Percentiles rank a stretch among this genome's conserved stretches.
phyloP scores from a whole-genome alignment of 257 asterid species.

The Nicotiana otophora region DNA sequence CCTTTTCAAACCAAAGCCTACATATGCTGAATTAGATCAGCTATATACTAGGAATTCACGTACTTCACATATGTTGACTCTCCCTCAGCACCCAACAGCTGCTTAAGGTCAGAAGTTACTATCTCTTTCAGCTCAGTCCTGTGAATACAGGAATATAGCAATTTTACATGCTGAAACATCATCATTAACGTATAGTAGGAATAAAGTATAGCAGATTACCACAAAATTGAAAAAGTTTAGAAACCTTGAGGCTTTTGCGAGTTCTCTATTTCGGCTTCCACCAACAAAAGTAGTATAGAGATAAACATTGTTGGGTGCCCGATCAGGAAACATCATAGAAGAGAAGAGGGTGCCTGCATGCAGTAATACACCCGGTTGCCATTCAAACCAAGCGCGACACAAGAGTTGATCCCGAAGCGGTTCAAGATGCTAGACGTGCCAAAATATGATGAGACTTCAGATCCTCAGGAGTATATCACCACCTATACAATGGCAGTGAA shows the following conservation, averaged over 20 bases:
- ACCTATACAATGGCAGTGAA: no score
- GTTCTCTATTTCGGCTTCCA: conserved; percentile 81
- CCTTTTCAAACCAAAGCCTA: background rate
- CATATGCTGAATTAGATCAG: background rate
- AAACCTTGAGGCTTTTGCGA: conserved; percentile 78
- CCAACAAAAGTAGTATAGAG: conserved; percentile 92
- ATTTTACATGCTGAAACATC: background rate
- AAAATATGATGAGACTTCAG: no score
- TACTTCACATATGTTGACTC: conserved; percentile 70
- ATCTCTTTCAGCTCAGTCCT: conserved; percentile 72
- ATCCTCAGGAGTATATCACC: no score
- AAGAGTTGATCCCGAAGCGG: no score
- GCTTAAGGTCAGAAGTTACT: conserved; percentile 73
- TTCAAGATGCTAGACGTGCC: no score
- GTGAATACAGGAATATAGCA: conserved; percentile 7
- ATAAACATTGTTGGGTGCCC: conserved; percentile 70
- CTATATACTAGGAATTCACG: conserved; percentile 4
- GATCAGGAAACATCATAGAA: conserved; percentile 95
- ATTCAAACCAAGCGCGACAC: no score
- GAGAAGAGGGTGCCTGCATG: conserved; percentile 83
- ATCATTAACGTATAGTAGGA: background rate
- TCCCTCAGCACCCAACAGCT: conserved; percentile 80
- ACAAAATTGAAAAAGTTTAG: conserved; percentile 7
- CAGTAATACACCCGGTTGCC: no score
- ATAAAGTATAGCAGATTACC: background rate